Conservation (phyloP, 257 asterid genomes). For the Solanum appendiculatum region DNA sequence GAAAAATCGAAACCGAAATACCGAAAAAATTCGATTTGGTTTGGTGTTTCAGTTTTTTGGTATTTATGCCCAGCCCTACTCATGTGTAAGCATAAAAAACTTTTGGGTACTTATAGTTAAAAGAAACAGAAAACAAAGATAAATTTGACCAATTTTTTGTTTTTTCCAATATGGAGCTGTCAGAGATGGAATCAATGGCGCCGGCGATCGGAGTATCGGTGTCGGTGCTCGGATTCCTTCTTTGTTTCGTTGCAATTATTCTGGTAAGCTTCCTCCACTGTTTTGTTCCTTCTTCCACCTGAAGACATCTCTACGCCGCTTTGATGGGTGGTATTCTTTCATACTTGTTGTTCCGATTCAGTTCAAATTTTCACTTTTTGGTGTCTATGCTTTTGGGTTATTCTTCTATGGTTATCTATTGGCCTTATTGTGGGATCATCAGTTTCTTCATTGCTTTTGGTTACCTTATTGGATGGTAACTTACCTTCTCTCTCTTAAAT, state of each 20-base stretch:
- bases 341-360: slow-evolving; percentile 77
- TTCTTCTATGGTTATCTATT: slow-evolving; percentile 56
- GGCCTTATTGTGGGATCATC: slow-evolving; percentile 65
- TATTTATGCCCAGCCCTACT: too few relatives aligned
- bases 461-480: slow-evolving; percentile 94
- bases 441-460: slow-evolving; percentile 74
- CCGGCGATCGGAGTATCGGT: neutral
- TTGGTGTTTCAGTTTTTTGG: too few relatives aligned
- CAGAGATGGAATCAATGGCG: neutral
- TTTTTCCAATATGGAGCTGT: neutral
- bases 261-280: slow-evolving; percentile 82
- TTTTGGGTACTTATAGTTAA: too few relatives aligned
- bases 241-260: slow-evolving; percentile 27
- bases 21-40: too few relatives aligned
- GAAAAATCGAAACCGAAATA: too few relatives aligned
- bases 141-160: too few relatives aligned
- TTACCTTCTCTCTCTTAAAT: neutral
- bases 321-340: slow-evolving; percentile 64
- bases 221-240: neutral
- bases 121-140: too few relatives aligned
- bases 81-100: too few relatives aligned
- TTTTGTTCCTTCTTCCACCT: slow-evolving; percentile 53
- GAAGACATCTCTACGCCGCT: slow-evolving; percentile 77
- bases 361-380: slow-evolving; percentile 81
- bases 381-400: slow-evolving; percentile 81